A percentile compares a stretch with the other conserved stretches of the same genome.
Conservation (phyloP, 768 basidiomycete species). For the Aureoboletus auriporus region DNA sequence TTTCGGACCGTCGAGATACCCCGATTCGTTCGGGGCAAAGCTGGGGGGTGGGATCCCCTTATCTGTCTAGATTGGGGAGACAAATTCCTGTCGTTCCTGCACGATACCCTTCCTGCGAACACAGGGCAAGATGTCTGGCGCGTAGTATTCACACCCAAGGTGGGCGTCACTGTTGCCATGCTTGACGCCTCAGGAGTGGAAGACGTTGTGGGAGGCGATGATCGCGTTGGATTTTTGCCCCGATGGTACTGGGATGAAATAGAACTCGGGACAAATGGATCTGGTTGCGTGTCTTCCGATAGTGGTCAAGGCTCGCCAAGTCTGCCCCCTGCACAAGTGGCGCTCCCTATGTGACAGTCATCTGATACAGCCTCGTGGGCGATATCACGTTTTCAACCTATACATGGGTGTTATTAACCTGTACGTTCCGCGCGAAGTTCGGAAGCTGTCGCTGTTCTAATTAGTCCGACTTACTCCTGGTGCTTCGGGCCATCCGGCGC, state of each 20-base stretch:
- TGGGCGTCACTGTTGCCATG: slow-evolving; percentile 47
- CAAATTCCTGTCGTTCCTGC: slow-evolving; percentile 54
- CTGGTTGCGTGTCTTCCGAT: slow-evolving; percentile 5
- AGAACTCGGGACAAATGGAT: not conserved
- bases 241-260: slow-evolving; percentile 56
- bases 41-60: slow-evolving; percentile 72
- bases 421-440: slow-evolving; percentile 26
- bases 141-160: slow-evolving; percentile 55
- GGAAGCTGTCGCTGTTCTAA: slow-evolving; percentile 18
- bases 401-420: slow-evolving; percentile 10
- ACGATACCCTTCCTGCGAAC: slow-evolving; percentile 27
- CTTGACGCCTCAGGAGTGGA: slow-evolving; percentile 47
- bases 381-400: slow-evolving; percentile 10
- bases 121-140: slow-evolving; percentile 57
- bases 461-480: slow-evolving; percentile 22
- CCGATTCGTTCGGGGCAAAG: slow-evolving; percentile 69
- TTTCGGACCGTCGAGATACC: slow-evolving; percentile 82
- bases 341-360: slow-evolving; percentile 21
- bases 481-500: slow-evolving; percentile 15
- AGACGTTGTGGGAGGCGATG: slow-evolving; percentile 64
- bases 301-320: slow-evolving; percentile 5
- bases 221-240: slow-evolving; percentile 77
- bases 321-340: not conserved
- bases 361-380: slow-evolving; percentile 13
- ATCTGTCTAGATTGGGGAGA: slow-evolving; percentile 75